These are phyloP conservation scores for Ceratorhiza oryzae-sativae DNA, from an alignment of 1,284 basidiomycete genomes.

Conservation along the genomic window DNA sequence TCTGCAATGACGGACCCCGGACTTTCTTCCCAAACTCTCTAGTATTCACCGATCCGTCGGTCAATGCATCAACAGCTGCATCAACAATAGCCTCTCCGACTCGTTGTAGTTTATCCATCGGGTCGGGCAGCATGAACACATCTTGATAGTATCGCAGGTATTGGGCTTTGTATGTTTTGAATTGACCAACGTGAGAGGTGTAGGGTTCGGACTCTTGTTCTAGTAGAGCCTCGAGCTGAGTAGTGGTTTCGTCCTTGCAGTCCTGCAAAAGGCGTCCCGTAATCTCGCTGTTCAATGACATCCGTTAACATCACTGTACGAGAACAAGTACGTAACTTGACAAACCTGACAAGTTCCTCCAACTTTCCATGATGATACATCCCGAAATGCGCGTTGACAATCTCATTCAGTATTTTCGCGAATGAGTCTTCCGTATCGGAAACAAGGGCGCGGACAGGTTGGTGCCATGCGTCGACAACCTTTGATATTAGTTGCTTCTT, in stretches of 20 bases:
- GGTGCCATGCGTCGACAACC: conserved; percentile 59
- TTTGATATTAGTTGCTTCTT: conserved; percentile 59
- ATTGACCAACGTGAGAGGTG: conserved; percentile 9
- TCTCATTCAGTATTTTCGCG: conserved; percentile 51
- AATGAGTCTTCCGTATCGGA: conserved; percentile 55
- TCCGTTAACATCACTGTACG: conserved; percentile 49
- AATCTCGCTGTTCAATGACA: conserved; percentile 2
- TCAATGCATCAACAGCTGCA: not conserved
- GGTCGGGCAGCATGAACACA: not conserved
- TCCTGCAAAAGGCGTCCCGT: not conserved
- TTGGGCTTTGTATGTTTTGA: not conserved
- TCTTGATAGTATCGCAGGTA: conserved; percentile 4
- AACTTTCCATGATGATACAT: conserved; percentile 62
- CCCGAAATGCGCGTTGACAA: conserved; percentile 60
- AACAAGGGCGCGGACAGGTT: conserved; percentile 59
- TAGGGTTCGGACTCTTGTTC: conserved; percentile 19
- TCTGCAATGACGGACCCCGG: not conserved
- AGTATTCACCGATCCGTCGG: not conserved
- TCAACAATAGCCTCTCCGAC: conserved; percentile 13
- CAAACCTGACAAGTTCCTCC: conserved; percentile 55
- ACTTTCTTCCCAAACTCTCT: not conserved
- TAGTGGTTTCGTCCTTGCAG: conserved; percentile 6
- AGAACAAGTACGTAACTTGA: conserved; percentile 58
- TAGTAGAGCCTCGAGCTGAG: conserved; percentile 5
- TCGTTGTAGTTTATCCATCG: not conserved